Evolutionary conservation across 2,329 filamentous ascomycete species (phyloP), one percentile per base, ranked within the genome.

Genomic region (Akanthomyces dipterigenus): DNA sequence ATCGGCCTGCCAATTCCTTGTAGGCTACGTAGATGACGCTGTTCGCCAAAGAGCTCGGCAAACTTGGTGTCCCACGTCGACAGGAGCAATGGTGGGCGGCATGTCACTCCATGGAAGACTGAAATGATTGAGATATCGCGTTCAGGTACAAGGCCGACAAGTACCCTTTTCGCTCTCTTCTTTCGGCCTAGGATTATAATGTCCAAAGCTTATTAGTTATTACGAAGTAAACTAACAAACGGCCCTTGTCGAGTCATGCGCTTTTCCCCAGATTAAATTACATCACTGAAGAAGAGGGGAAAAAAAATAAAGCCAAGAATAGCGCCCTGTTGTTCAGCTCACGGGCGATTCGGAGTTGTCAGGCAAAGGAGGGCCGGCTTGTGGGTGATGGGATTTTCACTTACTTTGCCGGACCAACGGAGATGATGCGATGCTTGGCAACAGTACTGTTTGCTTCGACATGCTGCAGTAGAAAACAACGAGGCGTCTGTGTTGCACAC

Each of bases 31-130:
- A 55, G 43, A 48, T 42, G 24, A 31, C 40, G 12, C n/a, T 55
- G 12, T 56, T 61, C 16, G 59, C 51, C n/a, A 51, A 61, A 14
- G 34, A 56, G 38, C n/a, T 56, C 14, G 34, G 20, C 34, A 49
- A 50, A 34, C 53, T 61, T 34, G 42, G 34, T 26, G n/a, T 43
- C 51, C 22, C 45, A 49, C 34, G 16, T 55, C 7, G 51, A 61
- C 34, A 22, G 20, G 12, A 43, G 31, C 24, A 61, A 43, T 42
- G 59, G 51, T 26, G 59, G 11, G 3, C 56, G 51, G 51, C 50
- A 61, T 56, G 59, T 50, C 42, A 49, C 51, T 22, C 14, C 56
- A 6, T 31, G 24, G 16, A 51, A 53, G 14, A 48, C 53, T 11
- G n/a, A 51, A 51, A 28, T 53, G 24, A 34, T 16, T 8, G 20